These are phyloP conservation scores for Sordariomycetes sp. DNA, from an alignment of 2,329 filamentous ascomycete species.

Conservation along the genomic window DNA sequence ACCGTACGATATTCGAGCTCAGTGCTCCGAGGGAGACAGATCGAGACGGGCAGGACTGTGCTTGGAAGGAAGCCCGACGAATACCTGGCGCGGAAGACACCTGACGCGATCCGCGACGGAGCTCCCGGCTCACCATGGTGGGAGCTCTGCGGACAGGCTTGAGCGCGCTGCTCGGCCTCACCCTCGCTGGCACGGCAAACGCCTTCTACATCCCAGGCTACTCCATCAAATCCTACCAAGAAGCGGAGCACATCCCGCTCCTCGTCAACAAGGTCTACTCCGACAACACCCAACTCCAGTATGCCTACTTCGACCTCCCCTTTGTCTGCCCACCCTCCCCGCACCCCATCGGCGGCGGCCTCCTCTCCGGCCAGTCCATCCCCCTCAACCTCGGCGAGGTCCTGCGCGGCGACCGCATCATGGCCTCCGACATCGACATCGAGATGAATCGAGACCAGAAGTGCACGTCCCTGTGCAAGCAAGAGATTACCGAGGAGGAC, in stretches of 20 bases:
- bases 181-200: slow-evolving; percentile 26
- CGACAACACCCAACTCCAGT: slow-evolving; percentile 82
- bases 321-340: slow-evolving; percentile 75
- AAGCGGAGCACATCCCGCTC: slow-evolving; percentile 71
- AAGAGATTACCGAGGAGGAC: slow-evolving; percentile 53
- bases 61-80: no score
- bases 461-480: slow-evolving; percentile 64
- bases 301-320: slow-evolving; percentile 80
- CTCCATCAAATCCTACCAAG: slow-evolving; percentile 71
- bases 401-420: slow-evolving; percentile 77
- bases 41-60: no score
- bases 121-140: slow-evolving; percentile 12
- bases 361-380: slow-evolving; percentile 68
- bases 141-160: slow-evolving; percentile 26
- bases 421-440: slow-evolving; percentile 74
- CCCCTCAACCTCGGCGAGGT: slow-evolving; percentile 82
- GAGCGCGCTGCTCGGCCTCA: slow-evolving; percentile 30
- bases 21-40: no score
- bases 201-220: slow-evolving; percentile 87
- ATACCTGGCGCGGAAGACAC: background rate
- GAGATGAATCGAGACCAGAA: slow-evolving; percentile 67
- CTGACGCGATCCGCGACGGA: background rate
- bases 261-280: slow-evolving; percentile 90
- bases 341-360: slow-evolving; percentile 50
- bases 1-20: no score